These are phyloP conservation scores for Tilletia indica DNA, from an alignment of 1,284 basidiomycete genomes.

Conservation along the genomic window DNA sequence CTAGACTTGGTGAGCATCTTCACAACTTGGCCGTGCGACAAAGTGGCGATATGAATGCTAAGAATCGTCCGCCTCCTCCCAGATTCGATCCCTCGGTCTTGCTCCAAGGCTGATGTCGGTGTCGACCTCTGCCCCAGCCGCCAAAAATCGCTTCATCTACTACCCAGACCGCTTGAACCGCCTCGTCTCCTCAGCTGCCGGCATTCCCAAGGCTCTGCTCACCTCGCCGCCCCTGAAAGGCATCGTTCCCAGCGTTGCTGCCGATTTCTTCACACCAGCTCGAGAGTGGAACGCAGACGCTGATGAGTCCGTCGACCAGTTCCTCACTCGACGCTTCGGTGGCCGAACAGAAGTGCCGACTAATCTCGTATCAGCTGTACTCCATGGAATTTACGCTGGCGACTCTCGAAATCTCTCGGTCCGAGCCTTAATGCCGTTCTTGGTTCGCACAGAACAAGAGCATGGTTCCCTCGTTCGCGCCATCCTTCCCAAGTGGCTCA, in stretches of 20 bases:
- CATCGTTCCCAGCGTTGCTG: slow-evolving; percentile 28
- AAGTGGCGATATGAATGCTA: too few species aligned
- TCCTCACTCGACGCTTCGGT: slow-evolving; percentile 76
- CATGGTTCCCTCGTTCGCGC: slow-evolving; percentile 71
- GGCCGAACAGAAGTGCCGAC: slow-evolving; percentile 65
- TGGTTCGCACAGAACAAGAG: slow-evolving; percentile 72
- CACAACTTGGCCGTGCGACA: background rate
- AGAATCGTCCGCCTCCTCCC: slow-evolving; percentile 18
- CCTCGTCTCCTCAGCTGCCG: slow-evolving; percentile 61
- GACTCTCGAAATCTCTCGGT: slow-evolving; percentile 75
- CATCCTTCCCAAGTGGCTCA: slow-evolving; percentile 57
- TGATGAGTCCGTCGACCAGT: slow-evolving; percentile 80
- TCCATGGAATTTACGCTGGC: slow-evolving; percentile 90
- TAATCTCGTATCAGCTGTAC: slow-evolving; percentile 75
- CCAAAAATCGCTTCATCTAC: slow-evolving; percentile 72
- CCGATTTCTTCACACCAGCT: slow-evolving; percentile 15
- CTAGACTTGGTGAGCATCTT: slow-evolving; percentile 69
- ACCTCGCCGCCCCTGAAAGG: slow-evolving; percentile 41
- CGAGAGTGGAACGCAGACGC: slow-evolving; percentile 21
- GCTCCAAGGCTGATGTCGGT: slow-evolving; percentile 66
- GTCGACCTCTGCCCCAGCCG: slow-evolving; percentile 68
- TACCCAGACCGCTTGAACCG: slow-evolving; percentile 62
- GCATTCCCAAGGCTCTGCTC: slow-evolving; percentile 51
- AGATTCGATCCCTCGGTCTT: slow-evolving; percentile 75
- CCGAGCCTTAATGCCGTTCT: slow-evolving; percentile 70